These are phyloP conservation scores for Trichoderma guizhouense DNA, from an alignment of 2,329 filamentous ascomycete species.

Conservation along the genomic window DNA sequence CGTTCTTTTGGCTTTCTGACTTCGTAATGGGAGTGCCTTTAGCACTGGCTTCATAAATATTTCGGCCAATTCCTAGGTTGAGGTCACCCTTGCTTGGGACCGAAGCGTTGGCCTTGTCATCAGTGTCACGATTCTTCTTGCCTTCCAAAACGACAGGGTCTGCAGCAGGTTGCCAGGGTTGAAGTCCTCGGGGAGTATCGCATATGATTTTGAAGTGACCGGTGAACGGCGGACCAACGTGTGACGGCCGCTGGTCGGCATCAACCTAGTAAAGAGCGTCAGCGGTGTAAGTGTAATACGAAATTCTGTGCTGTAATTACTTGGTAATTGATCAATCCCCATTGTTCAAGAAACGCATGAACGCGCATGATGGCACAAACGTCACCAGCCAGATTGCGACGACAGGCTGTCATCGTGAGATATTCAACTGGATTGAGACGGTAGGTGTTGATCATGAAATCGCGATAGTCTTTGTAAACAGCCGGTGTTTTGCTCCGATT, in stretches of 20 bases:
- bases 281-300: background rate
- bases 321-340: conserved; percentile 99
- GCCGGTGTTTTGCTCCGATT: conserved; percentile 97
- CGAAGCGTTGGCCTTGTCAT: conserved; percentile 65
- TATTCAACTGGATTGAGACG: conserved; percentile 94
- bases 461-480: conserved; percentile 97
- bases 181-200: conserved; percentile 90
- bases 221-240: conserved; percentile 93
- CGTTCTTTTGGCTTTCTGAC: conserved; percentile 68
- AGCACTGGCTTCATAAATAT: conserved; percentile 90
- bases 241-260: conserved; percentile 89
- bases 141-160: conserved; percentile 65
- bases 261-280: conserved; percentile 69
- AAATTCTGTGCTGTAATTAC: conserved; percentile 46
- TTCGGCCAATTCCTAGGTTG: conserved; percentile 89
- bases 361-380: conserved; percentile 99
- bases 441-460: conserved; percentile 99
- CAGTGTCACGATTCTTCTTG: conserved; percentile 63
- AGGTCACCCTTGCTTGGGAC: conserved; percentile 72
- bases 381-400: conserved; percentile 91
- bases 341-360: conserved; percentile 95
- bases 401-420: conserved; percentile 91
- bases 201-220: conserved; percentile 96
- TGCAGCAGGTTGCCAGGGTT: conserved; percentile 89
- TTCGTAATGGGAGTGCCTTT: conserved; percentile 71